phyloP scores from a whole-genome alignment of 176 grass and related monocot genomes.

The Musa schizocarpa region DNA sequence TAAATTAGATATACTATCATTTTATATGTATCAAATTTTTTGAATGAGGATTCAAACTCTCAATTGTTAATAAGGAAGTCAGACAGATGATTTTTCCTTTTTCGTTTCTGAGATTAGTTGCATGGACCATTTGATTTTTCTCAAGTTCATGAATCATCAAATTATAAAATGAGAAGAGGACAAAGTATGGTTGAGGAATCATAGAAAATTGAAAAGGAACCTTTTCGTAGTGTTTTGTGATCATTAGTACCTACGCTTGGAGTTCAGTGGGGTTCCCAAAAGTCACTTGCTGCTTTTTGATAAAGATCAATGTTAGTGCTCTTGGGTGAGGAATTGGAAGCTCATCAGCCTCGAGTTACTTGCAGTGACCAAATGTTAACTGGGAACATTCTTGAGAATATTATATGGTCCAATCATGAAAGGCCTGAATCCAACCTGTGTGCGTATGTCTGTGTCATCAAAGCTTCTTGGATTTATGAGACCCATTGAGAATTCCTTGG shows the following conservation, averaged over 20 bases:
- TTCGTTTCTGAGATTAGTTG: too few species aligned
- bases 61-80: too few species aligned
- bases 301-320: background rate
- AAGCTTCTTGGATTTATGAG: background rate
- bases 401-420: too few species aligned
- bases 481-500: background rate
- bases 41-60: too few species aligned
- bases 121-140: too few species aligned
- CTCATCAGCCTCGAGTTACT: background rate
- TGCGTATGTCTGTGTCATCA: too few species aligned
- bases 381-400: background rate
- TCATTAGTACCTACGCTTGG: background rate
- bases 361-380: background rate
- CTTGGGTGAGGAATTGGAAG: background rate
- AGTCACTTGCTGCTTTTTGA: background rate
- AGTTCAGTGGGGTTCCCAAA: background rate
- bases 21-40: too few species aligned
- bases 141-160: background rate
- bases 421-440: too few species aligned
- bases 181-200: background rate
- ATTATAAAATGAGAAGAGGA: background rate
- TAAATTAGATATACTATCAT: too few species aligned
- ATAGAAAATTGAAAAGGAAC: background rate
- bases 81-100: too few species aligned
- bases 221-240: background rate